These are phyloP conservation scores for Mycena metata DNA, from an alignment of 768 basidiomycete genomes.

Conservation along the genomic window DNA sequence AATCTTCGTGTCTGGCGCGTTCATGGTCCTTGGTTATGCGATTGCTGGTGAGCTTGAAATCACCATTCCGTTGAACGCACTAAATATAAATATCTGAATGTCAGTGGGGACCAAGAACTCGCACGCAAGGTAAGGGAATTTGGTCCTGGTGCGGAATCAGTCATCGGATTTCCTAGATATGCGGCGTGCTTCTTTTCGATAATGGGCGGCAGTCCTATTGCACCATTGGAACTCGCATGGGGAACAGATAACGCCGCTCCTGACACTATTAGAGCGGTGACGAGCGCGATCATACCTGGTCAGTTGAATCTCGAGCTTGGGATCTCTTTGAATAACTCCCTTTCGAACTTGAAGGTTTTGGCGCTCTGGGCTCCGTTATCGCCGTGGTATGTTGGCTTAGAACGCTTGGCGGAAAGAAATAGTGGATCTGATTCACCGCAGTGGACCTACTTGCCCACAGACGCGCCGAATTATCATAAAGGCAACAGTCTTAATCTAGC, in stretches of 20 bases:
- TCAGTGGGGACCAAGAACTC: constrained; percentile 50
- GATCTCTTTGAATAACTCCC: neutral
- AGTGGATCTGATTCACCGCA: constrained; percentile 28
- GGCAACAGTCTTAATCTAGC: constrained; percentile 63
- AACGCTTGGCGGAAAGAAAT: neutral
- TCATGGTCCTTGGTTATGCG: constrained; percentile 59
- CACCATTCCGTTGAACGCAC: neutral
- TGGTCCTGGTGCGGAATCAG: neutral
- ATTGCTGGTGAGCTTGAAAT: constrained; percentile 50
- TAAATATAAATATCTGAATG: neutral
- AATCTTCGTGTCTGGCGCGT: constrained; percentile 50
- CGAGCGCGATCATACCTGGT: constrained; percentile 60
- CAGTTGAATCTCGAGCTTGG: neutral
- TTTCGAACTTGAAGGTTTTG: constrained; percentile 48
- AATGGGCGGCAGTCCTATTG: constrained; percentile 54
- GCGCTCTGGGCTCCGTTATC: constrained; percentile 60
- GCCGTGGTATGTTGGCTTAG: constrained; percentile 49
- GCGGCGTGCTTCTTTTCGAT: constrained; percentile 62
- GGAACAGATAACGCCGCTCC: constrained; percentile 64
- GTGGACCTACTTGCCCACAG: constrained; percentile 62
- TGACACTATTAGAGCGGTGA: constrained; percentile 62
- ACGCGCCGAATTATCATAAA: constrained; percentile 61
- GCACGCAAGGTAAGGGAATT: constrained; percentile 48
- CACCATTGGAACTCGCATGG: constrained; percentile 61
- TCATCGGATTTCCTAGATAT: constrained; percentile 47